Base-by-base conservation (phyloP, 1,284 basidiomycete species). In the Trichosporon asahii region DNA sequence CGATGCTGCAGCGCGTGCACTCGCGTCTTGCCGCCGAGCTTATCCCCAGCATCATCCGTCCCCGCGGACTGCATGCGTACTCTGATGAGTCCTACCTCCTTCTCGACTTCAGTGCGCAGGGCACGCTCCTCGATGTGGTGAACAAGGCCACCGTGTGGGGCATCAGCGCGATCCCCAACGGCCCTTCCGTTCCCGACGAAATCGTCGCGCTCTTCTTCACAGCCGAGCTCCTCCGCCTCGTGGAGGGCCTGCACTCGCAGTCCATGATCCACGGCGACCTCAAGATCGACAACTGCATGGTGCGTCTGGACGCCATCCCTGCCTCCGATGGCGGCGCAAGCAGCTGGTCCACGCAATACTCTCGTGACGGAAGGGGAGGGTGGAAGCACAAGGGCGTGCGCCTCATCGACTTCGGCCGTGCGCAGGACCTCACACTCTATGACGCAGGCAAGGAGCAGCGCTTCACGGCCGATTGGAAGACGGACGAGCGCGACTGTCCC, bases 211-310 rank as follows among this genome's bases (percentile, higher is more conserved):
- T 97, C 80, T 99, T 99, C 87, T 99, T 99, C 87, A 87, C 91
- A 33, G 88, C 95, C 76, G 96, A 99, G 82, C 88, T 99, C 21
- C 84, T 98, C 66, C 90, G 90, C 23, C 85, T 92, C 12, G 84
- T 98, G 64, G 93, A 97, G 78, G 89, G 87, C 25, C 87, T 98
- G 81, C 97, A 99, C 81, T 72, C 81, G 9, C 86, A 87, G 0
- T 91, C 92, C 18, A 91, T 98, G 84, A 91, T 99, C 75, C 97
- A 99, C 78, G 96, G 97, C 55, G 97, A 99, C 84, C 87, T 99
- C 76, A 99, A 99, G 87, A 98, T 98, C 80, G 97, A 99, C 85
- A 99, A 99, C 84, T 98, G 95, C 80, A 87, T 99, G 14, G 86
- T 99, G 8, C 89, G 97, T 3, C 86, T 99, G 31, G 92, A 94